A percentile compares a stretch with the other conserved stretches of the same genome.
These are phyloP conservation scores for Phyllosticta citribraziliensis DNA, from an alignment of 2,329 filamentous ascomycete genomes.

Conservation along the genomic window DNA sequence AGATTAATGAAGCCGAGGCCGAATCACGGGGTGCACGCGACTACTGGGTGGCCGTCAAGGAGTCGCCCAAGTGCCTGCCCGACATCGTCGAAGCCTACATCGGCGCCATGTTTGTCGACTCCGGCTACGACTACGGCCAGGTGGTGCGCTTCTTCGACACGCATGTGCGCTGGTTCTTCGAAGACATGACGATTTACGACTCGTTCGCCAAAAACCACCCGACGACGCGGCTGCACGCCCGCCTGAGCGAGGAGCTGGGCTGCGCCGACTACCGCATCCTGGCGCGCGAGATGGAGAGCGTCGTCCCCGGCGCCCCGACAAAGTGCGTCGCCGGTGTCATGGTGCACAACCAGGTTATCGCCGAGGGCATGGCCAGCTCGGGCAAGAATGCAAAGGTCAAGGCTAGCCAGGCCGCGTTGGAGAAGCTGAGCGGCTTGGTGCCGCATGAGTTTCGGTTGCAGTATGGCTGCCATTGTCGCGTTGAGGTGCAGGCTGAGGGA, in stretches of 20 bases:
- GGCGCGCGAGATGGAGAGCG: constrained; percentile 28
- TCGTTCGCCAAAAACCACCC: constrained; percentile 80
- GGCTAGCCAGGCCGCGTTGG: constrained; percentile 51
- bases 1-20: constrained; percentile 46
- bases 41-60: constrained; percentile 38
- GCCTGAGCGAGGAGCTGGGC: constrained; percentile 53
- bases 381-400: constrained; percentile 63
- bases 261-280: constrained; percentile 50
- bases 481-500: constrained; percentile 1
- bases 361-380: constrained; percentile 51
- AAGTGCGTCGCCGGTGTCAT: constrained; percentile 61
- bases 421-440: constrained; percentile 39
- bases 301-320: constrained; percentile 34
- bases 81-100: constrained; percentile 86
- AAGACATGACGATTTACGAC: constrained; percentile 80
- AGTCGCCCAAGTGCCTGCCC: constrained; percentile 66
- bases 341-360: constrained; percentile 62
- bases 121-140: constrained; percentile 62
- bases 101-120: constrained; percentile 86
- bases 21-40: constrained; percentile 19
- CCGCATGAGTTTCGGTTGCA: constrained; percentile 48
- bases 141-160: constrained; percentile 69
- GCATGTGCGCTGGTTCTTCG: constrained; percentile 69
- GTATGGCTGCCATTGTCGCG: constrained; percentile 55
- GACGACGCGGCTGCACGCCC: constrained; percentile 57